A percentile compares a stretch with the other conserved stretches of the same genome.
These are phyloP conservation scores for Phyllosticta citriasiana DNA, from an alignment of 2,329 filamentous ascomycete species.

Conservation along the genomic window DNA sequence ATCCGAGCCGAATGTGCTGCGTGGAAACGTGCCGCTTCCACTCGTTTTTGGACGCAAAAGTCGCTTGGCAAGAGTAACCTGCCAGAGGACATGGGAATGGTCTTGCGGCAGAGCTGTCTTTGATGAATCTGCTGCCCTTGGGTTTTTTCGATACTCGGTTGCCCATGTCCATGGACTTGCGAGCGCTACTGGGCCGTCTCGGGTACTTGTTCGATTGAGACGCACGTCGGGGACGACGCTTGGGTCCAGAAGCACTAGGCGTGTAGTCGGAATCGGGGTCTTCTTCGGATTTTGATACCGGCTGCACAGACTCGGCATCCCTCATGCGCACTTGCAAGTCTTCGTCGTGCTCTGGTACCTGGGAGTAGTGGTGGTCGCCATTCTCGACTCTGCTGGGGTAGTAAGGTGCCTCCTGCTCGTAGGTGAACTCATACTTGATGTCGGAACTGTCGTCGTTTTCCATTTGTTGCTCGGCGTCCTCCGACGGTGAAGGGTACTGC, in stretches of 20 bases:
- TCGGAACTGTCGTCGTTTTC: conserved; percentile 19
- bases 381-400: conserved; percentile 1
- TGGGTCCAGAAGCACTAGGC: conserved; percentile 13
- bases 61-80: conserved; percentile 62
- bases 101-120: conserved; percentile 23
- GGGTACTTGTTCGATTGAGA: conserved; percentile 16
- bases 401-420: conserved; percentile 14
- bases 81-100: conserved; percentile 70
- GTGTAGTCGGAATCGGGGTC: conserved; percentile 26
- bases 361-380: background rate
- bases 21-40: conserved; percentile 85
- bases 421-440: conserved; percentile 17
- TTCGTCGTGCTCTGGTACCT: background rate
- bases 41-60: conserved; percentile 78
- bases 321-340: conserved; percentile 13
- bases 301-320: conserved; percentile 28
- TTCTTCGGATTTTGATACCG: conserved; percentile 20
- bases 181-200: background rate
- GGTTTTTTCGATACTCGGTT: background rate
- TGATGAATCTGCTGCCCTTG: background rate
- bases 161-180: background rate
- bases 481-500: conserved; percentile 17
- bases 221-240: conserved; percentile 18
- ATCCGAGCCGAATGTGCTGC: conserved; percentile 65
- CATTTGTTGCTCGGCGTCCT: conserved; percentile 16